A percentile compares a stretch with the other conserved stretches of the same genome.
These are phyloP conservation scores for Phaeotremella fagi DNA, from an alignment of 768 basidiomycete species.

Conservation along the genomic window DNA sequence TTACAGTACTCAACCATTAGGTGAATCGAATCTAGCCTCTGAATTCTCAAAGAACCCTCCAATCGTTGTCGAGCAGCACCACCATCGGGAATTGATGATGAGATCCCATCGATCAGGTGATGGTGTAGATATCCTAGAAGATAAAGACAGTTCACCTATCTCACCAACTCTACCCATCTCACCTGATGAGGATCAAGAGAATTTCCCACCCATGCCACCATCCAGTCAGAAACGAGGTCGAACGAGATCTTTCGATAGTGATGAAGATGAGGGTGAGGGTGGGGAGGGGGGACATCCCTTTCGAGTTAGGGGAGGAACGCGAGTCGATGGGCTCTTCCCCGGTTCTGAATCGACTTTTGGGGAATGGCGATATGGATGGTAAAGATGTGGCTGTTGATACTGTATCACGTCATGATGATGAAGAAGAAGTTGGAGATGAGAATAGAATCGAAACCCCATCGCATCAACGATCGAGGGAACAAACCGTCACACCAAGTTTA, in stretches of 20 bases:
- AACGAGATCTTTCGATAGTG: background rate
- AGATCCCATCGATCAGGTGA: too few species aligned
- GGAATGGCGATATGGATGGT: background rate
- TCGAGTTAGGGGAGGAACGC: constrained; percentile 36
- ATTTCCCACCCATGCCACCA: constrained; percentile 3
- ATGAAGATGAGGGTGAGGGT: constrained; percentile 1
- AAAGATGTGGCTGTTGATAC: too few species aligned
- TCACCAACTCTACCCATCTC: background rate
- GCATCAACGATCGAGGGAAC: too few species aligned
- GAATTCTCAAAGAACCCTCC: constrained; percentile 9
- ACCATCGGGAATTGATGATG: background rate
- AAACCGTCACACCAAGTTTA: too few species aligned
- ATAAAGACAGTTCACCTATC: background rate
- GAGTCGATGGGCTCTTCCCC: constrained; percentile 36
- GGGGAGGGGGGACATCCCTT: constrained; percentile 22
- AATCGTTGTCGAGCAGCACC: background rate
- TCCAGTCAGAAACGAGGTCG: constrained; percentile 6
- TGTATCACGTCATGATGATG: too few species aligned
- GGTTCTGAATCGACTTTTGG: constrained; percentile 4
- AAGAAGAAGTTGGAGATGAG: too few species aligned
- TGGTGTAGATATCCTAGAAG: too few species aligned
- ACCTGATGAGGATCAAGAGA: background rate
- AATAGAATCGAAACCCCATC: background rate
- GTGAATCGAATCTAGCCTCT: constrained; percentile 24
- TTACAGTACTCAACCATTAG: constrained; percentile 32